Conservation (phyloP, 2,329 filamentous ascomycete genomes). For the Paraphaeosphaeria minitans region DNA sequence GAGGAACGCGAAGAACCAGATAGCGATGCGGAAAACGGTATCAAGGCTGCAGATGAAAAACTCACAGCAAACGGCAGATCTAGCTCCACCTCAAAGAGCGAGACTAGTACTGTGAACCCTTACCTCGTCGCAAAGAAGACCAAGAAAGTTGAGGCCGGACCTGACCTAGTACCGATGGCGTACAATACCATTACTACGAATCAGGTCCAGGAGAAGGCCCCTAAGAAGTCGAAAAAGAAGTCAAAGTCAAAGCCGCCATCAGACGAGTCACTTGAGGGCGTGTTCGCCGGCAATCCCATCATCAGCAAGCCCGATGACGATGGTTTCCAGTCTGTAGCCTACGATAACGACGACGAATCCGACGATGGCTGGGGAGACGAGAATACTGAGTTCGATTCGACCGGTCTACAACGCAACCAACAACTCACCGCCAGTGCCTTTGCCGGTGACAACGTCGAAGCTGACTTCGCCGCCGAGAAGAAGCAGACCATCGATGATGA, state of each 20-base stretch:
- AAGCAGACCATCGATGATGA: constrained; percentile 72
- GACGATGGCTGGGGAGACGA: constrained; percentile 37
- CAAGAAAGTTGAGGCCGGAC: constrained; percentile 25
- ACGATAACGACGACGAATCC: constrained; percentile 38
- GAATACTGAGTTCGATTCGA: constrained; percentile 48
- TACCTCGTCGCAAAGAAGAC: constrained; percentile 43
- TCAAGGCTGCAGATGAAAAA: constrained; percentile 38
- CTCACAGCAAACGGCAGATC: constrained; percentile 24
- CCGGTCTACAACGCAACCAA: constrained; percentile 56
- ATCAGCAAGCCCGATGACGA: constrained; percentile 46
- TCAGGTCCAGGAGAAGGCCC: constrained; percentile 13
- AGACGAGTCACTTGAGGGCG: constrained; percentile 21
- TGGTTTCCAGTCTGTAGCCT: constrained; percentile 52
- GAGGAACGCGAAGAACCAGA: constrained; percentile 63
- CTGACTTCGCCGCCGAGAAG: constrained; percentile 83
- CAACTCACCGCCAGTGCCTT: constrained; percentile 83
- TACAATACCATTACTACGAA: constrained; percentile 14
- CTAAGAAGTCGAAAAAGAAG: constrained; percentile 22
- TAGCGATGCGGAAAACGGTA: constrained; percentile 39
- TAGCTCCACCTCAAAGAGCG: constrained; percentile 12
- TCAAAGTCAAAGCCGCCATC: constrained; percentile 27
- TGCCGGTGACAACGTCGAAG: constrained; percentile 80
- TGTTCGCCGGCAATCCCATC: constrained; percentile 36
- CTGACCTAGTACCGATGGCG: constrained; percentile 24
- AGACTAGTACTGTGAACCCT: constrained; percentile 29